Evolutionary conservation across 2,329 filamentous ascomycete genomes (phyloP), one percentile per base, ranked within the genome.

Genomic region (Epicoccum nigrum): DNA sequence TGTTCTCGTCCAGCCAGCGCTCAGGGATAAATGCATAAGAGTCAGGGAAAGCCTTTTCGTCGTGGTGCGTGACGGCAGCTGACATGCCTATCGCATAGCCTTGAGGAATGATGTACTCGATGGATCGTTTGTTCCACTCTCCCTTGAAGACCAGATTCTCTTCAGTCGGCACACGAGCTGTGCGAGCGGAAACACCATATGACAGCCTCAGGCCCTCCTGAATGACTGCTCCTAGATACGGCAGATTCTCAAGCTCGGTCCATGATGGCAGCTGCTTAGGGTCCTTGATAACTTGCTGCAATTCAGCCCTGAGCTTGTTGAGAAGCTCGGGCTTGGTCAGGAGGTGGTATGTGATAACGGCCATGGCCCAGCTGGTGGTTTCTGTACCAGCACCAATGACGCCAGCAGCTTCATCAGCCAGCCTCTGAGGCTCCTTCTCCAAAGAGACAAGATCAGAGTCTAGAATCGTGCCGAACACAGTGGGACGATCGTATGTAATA

Each of bases 331-430:
- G 65, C 21, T 59, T 67, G 40, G 53, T 71, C 20, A 65, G 34
- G 2, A 65, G 44, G 41, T 71, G 67, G 40, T 66, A 73, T 7
- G 64, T 67, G 12, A 65, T 62, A 2, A 62, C 60, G 17, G 59
- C 40, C 41, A 68, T 38, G 17, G 61, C 59, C 60, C 65, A 65
- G 9, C 67, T 64, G 5, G 67, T 72, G 2, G 70, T 73, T 19
- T 71, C 67, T 16, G 70, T 72, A 7, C 69, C 70, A 2, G 70
- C 70, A 25, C 67, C 70, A 9, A 72, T 49, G 2, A 72, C 58
- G 7, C 59, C 67, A 20, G 63, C 55, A 8, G 60, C 68, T 53
- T 73, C 70, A 30, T 71, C 68, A 1, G 61, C 55, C 5, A 73
- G 46, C 12, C 70, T 63, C n/a, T 62, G 57, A 12, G 55, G 52